Conservation (phyloP, 2,329 filamentous ascomycete species). For the Aaosphaeria pasadenensis region DNA sequence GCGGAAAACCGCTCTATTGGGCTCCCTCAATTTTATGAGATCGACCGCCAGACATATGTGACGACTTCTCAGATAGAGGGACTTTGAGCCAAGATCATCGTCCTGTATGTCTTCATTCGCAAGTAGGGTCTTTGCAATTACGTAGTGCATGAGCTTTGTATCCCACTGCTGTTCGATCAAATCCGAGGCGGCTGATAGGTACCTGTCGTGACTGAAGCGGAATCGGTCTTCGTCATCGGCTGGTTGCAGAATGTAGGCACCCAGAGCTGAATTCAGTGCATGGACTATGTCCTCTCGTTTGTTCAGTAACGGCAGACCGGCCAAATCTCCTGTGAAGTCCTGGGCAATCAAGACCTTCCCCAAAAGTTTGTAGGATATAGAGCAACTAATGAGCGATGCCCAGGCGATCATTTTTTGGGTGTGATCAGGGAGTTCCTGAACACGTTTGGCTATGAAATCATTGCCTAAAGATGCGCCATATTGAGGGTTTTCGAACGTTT, state of each 20-base stretch:
- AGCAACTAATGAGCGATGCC: slow-evolving; percentile 77
- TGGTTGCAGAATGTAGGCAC: slow-evolving; percentile 76
- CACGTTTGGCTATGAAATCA: slow-evolving; percentile 74
- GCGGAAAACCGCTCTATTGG: slow-evolving; percentile 63
- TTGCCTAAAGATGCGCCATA: slow-evolving; percentile 78
- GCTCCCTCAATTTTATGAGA: slow-evolving; percentile 67
- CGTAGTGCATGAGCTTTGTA: slow-evolving; percentile 71
- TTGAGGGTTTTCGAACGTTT: slow-evolving; percentile 75
- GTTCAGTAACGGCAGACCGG: slow-evolving; percentile 47
- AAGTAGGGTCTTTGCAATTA: slow-evolving; percentile 77
- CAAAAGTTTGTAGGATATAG: slow-evolving; percentile 80
- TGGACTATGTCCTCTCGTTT: slow-evolving; percentile 68
- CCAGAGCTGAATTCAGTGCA: slow-evolving; percentile 78
- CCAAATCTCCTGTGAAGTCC: slow-evolving; percentile 44
- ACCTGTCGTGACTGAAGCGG: slow-evolving; percentile 82
- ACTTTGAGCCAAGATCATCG: slow-evolving; percentile 46
- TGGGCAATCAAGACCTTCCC: slow-evolving; percentile 73
- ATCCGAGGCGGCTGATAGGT: slow-evolving; percentile 67
- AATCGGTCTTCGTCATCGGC: slow-evolving; percentile 85
- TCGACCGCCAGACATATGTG: slow-evolving; percentile 78
- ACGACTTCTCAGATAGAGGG: slow-evolving; percentile 69
- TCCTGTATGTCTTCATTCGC: slow-evolving; percentile 62
- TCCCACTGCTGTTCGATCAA: slow-evolving; percentile 60
- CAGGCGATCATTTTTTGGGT: slow-evolving; percentile 80
- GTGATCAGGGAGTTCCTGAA: slow-evolving; percentile 71